Evolutionary conservation across 495 filamentous ascomycete genomes (phyloP).

Genomic region (Bacidia gigantensis): DNA sequence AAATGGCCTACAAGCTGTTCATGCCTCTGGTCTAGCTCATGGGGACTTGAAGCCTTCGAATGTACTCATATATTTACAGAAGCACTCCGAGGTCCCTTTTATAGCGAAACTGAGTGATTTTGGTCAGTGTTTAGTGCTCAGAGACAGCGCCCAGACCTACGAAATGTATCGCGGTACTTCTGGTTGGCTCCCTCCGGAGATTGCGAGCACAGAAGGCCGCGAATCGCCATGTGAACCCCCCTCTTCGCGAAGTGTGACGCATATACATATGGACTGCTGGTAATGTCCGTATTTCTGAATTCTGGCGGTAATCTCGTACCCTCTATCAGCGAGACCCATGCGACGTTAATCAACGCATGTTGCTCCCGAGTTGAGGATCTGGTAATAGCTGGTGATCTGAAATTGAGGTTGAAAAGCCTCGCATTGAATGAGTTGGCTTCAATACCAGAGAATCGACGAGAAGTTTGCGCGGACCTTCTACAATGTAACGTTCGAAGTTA

Average conservation of each 20-base stretch:
- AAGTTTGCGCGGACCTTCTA: neutral
- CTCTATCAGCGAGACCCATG: neutral
- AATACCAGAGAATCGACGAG: neutral
- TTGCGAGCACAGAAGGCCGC: neutral
- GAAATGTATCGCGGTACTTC: conserved; percentile 14
- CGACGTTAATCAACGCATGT: neutral
- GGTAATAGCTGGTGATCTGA: neutral
- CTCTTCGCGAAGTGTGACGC: conserved; percentile 5
- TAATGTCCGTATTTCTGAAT: conserved; percentile 4
- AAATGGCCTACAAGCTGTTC: conserved; percentile 6
- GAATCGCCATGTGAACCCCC: neutral
- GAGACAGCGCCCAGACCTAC: conserved; percentile 3
- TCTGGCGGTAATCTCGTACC: neutral
- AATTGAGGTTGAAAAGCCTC: neutral
- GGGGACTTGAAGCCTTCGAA: conserved; percentile 30
- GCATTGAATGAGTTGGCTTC: neutral
- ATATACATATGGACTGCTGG: conserved; percentile 1
- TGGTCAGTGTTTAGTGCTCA: conserved; percentile 16
- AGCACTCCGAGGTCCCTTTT: conserved; percentile 16
- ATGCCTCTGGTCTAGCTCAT: conserved; percentile 30
- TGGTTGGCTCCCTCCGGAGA: conserved; percentile 20
- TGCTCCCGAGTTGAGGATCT: neutral
- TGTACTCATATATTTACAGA: conserved; percentile 23
- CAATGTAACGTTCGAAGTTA: neutral
- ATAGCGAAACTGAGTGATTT: conserved; percentile 23